A percentile compares a stretch with the other conserved stretches of the same genome.
Evolutionary conservation across 2,329 filamentous ascomycete species (phyloP).

Genomic region (Aspergillus latus): DNA sequence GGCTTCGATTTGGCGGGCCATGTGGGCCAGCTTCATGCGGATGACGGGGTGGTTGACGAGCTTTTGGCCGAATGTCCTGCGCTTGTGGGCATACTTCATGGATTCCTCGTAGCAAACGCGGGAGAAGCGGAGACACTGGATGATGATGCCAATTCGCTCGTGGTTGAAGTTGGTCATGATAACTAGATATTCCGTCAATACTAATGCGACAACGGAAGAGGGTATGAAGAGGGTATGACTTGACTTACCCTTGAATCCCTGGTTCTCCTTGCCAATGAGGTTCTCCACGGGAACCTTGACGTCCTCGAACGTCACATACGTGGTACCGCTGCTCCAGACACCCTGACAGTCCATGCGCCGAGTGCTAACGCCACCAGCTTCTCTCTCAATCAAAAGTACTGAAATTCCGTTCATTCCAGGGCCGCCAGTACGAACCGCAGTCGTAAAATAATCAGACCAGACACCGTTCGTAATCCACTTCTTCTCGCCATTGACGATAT

Average conservation of each 20-base stretch:
- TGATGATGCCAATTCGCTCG: conserved; percentile 97
- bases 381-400: conserved; percentile 87
- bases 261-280: conserved; percentile 94
- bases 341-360: conserved; percentile 98
- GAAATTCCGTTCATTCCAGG: conserved; percentile 90
- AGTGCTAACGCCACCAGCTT: conserved; percentile 80
- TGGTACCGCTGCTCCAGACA: conserved; percentile 92
- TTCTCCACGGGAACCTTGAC: conserved; percentile 99
- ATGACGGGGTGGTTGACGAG: conserved; percentile 97
- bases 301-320: conserved; percentile 97
- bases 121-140: conserved; percentile 92
- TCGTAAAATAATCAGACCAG: conserved; percentile 97
- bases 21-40: conserved; percentile 94
- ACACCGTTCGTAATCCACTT: conserved; percentile 99
- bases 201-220: not conserved
- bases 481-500: conserved; percentile 99
- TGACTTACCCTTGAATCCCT: conserved; percentile 77
- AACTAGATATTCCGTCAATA: conserved; percentile 49
- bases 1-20: conserved; percentile 97
- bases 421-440: conserved; percentile 85
- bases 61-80: conserved; percentile 92
- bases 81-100: conserved; percentile 96
- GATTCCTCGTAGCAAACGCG: conserved; percentile 97
- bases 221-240: conserved; percentile 2
- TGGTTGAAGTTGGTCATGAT: conserved; percentile 99